Conservation (phyloP, 306 rosid genomes). For the Corylus avellana region DNA sequence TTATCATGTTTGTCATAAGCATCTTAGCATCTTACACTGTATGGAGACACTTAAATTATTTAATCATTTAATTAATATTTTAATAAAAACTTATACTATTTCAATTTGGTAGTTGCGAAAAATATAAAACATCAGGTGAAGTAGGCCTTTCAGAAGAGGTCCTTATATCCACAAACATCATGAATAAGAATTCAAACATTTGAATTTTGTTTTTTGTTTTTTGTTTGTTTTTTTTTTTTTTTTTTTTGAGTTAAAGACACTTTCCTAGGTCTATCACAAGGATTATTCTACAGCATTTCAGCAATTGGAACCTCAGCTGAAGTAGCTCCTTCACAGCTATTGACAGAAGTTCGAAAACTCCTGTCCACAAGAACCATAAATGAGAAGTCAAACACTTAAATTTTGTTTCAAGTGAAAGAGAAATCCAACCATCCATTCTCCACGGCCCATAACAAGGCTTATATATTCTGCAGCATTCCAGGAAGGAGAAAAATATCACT, state of each 20-base stretch:
- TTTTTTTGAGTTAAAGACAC: not conserved
- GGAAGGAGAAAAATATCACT: not conserved
- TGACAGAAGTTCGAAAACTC: not conserved
- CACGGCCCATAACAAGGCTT: not conserved
- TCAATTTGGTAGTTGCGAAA: not conserved
- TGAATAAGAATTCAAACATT: not conserved
- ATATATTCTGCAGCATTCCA: not conserved
- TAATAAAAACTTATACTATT: no score
- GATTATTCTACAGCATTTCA: not conserved
- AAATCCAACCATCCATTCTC: constrained; percentile 2
- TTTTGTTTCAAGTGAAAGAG: not conserved
- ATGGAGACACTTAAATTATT: no score
- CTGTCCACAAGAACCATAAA: constrained; percentile 7
- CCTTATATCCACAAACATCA: no score
- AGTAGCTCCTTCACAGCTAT: not conserved
- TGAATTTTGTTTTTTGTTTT: not conserved
- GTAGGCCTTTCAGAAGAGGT: not conserved
- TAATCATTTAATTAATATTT: no score
- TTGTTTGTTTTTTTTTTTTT: no score
- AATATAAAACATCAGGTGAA: not conserved
- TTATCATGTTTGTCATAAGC: not conserved
- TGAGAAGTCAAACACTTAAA: not conserved
- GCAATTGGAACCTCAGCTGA: not conserved
- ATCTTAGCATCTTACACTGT: no score
- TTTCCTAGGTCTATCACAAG: not conserved